Evolutionary conservation across 129 eudicot species (phyloP), one percentile per base, ranked within the genome.

Genomic region (Lactuca saligna): DNA sequence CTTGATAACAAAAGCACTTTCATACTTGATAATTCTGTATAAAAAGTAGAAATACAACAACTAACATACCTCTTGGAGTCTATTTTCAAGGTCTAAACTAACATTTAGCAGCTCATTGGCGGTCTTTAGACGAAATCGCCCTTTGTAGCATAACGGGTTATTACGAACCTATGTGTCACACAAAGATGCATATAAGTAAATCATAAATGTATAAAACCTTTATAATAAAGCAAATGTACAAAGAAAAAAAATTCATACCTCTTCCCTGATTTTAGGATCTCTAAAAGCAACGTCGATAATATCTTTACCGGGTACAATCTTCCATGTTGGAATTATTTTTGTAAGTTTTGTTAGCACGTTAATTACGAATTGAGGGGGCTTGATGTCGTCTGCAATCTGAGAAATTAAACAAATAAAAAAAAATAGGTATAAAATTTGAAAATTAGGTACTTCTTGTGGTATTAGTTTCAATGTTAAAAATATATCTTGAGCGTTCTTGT

Each of bases 61-160:
- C 20, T 13, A 25, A 11, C 49, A 0, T 60, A 76, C 97, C 91
- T 93, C 90, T 8, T 81, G 61, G 17, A 93, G 89, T 39, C 95
- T 86, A 17, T 81, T 61, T 82, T 93, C 98, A 31, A 93, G 78
- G 60, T 89, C 96, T 39, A 78, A 57, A 79, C 97, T 89, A 61
- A 79, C 92, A 0, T 29, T 59, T 17, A 84, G 72, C 8, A 93
- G 81, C 63, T 93, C 78, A 33, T 71, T 66, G 31, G 85, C 87
- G 1, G 98, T 93, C 71, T 84, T 82, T 53, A 93, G 77, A 55
- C 98, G 96, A 8, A 91, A 87, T 13, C 86, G 83, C 20, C 98
- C 97, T 68, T 88, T 87, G 79, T 93, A 93, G 56, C 95, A 87
- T 59, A 78, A 80, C 0, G 97, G 97, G 77, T 93, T 93, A 61